Evolutionary conservation across 2,329 filamentous ascomycete species (phyloP), one percentile per base, ranked within the genome.

Genomic region (Penicillium psychrosexuale): DNA sequence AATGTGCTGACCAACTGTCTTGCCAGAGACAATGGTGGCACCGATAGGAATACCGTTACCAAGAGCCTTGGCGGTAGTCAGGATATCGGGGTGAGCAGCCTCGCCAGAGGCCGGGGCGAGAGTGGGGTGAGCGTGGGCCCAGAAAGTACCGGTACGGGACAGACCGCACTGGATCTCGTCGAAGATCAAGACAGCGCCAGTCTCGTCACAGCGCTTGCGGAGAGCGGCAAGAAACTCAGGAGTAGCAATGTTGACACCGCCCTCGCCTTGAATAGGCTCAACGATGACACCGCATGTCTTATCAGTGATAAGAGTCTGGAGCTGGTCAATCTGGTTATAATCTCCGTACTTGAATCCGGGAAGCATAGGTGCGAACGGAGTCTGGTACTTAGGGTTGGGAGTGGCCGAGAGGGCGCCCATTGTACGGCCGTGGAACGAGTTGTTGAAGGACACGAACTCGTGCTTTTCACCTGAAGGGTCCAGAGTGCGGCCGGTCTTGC

Each of bases 91-190:
- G 70, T 99, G 94, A 1, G 91, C 91, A 61, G 89, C 86, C 64
- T 81, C 67, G 24, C 70, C 72, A 24, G 71, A 69, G 9, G 70
- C 65, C 9, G 70, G 70, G 2, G 65, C 64, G n/a, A 76, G 64
- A 34, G 90, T 88, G 24, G 94, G 81, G 55, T 81, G 79, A 11
- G 81, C 81, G 69, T 99, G 93, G 0, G 94, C 94, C 94, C 94
- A 99, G 66, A 99, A 82, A 12, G 80, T 82, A 34, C 94, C 94
- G 1, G 94, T 97, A 49, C 94, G 87, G 27, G 87, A 85, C 33
- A 99, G 80, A 50, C 94, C 94, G 72, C 91, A 97, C 76, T 99
- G 94, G 60, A 99, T 99, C 79, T 99, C 94, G 68, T 99, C 94
- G 73, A 94, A 93, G 69, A 97, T 89, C 54, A 99, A 78, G 3